These are phyloP conservation scores for Metarhizium brunneum DNA, from an alignment of 2,329 filamentous ascomycete genomes.

Conservation along the genomic window DNA sequence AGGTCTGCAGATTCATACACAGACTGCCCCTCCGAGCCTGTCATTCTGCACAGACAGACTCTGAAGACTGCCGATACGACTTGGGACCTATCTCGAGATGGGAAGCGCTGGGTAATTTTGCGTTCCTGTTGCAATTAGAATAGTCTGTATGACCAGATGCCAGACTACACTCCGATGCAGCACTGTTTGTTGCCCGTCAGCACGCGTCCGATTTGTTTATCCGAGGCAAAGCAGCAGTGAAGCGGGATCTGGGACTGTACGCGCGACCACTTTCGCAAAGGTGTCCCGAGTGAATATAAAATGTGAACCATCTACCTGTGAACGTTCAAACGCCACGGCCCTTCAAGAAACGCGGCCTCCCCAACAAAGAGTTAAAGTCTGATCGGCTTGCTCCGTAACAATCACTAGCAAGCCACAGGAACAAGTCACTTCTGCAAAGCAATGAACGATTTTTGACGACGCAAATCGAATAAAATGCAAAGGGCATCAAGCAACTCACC, in stretches of 20 bases:
- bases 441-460: no score
- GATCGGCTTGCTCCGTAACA: neutral
- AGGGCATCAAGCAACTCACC: neutral
- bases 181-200: neutral
- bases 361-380: neutral
- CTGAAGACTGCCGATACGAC: neutral
- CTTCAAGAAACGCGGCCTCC: neutral
- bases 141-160: neutral
- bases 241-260: neutral
- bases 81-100: neutral
- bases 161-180: neutral
- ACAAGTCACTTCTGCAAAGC: neutral
- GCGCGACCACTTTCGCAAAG: neutral
- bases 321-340: neutral
- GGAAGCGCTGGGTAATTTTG: neutral
- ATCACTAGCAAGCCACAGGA: no score
- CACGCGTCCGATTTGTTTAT: neutral
- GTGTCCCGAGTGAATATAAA: neutral
- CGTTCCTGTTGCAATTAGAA: neutral
- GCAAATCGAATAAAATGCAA: neutral
- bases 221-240: neutral
- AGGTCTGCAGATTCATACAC: neutral
- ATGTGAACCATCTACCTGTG: neutral
- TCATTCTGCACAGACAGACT: neutral
- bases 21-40: neutral